Evolutionary conservation across 140 eudicot genomes (phyloP).

Genomic region (Senecio squalidus): DNA sequence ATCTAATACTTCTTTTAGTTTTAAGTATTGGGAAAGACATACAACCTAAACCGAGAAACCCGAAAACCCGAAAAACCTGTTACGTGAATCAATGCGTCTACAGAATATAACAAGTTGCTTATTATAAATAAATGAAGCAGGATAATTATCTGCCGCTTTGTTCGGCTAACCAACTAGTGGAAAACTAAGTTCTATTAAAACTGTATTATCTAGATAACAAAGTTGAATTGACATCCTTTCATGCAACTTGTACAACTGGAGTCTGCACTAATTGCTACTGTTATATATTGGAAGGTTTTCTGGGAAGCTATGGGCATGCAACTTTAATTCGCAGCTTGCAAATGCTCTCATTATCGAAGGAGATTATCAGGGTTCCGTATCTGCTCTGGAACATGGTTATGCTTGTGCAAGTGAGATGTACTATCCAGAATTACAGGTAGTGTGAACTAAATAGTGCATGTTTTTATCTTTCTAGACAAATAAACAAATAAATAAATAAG

Average conservation of each 20-base stretch:
- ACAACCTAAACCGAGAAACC: no score
- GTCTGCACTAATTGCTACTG: constrained; percentile 6
- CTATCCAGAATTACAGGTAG: constrained; percentile 93
- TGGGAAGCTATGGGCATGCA: constrained; percentile 92
- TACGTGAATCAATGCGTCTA: no score
- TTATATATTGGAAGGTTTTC: constrained; percentile 60
- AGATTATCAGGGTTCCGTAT: constrained; percentile 72
- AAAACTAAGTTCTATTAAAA: neutral
- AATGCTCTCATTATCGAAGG: constrained; percentile 90
- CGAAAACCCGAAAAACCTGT: no score
- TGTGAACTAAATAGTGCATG: neutral
- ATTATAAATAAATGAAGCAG: no score
- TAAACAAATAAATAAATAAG: constrained; percentile 1
- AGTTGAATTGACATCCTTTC: neutral
- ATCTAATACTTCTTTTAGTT: no score
- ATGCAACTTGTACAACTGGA: neutral
- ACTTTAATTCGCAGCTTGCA: constrained; percentile 97
- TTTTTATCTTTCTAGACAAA: no score
- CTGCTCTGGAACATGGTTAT: constrained; percentile 61
- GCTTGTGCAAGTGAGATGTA: constrained; percentile 68
- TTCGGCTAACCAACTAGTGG: no score
- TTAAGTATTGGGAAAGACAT: no score
- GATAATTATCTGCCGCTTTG: no score
- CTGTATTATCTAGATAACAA: constrained; percentile 1
- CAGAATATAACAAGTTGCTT: no score